phyloP scores from a whole-genome alignment of 2,329 filamentous ascomycete genomes.

The Aciculosporium take region DNA sequence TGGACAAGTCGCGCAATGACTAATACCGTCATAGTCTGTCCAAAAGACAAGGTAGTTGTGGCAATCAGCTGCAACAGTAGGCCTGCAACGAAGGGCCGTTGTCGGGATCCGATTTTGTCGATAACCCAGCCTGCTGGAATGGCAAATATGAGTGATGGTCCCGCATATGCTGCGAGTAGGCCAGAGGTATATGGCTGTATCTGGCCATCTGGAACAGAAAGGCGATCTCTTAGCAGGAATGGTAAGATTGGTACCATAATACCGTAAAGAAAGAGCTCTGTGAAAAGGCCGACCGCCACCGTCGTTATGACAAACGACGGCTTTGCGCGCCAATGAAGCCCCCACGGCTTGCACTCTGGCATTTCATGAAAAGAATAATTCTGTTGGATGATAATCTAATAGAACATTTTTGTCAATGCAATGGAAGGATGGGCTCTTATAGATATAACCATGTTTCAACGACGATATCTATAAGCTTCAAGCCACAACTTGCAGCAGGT shows the following conservation, averaged over 20 bases:
- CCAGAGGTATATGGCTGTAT: neutral
- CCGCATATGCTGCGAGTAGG: constrained; percentile 1
- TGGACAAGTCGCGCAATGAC: neutral
- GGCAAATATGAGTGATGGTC: neutral
- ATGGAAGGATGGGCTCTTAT: too few relatives aligned
- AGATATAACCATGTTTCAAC: too few relatives aligned
- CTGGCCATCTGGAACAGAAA: constrained; percentile 1
- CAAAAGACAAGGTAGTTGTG: neutral
- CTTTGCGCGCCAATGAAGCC: neutral
- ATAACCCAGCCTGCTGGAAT: neutral
- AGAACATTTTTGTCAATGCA: too few relatives aligned
- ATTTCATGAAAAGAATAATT: too few relatives aligned
- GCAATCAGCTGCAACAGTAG: neutral
- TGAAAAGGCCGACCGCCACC: constrained; percentile 5
- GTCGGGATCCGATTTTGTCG: neutral
- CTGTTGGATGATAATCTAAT: too few relatives aligned
- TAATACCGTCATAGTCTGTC: neutral
- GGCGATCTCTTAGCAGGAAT: constrained; percentile 5
- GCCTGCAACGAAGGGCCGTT: neutral
- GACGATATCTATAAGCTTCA: too few relatives aligned
- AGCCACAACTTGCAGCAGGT: too few relatives aligned
- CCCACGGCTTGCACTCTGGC: too few relatives aligned
- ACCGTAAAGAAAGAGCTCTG: constrained; percentile 6
- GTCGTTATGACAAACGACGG: neutral
- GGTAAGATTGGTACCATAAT: constrained; percentile 7